Conservation (phyloP, 371 early-diverging fungal genomes). For the Zychaea mexicana region DNA sequence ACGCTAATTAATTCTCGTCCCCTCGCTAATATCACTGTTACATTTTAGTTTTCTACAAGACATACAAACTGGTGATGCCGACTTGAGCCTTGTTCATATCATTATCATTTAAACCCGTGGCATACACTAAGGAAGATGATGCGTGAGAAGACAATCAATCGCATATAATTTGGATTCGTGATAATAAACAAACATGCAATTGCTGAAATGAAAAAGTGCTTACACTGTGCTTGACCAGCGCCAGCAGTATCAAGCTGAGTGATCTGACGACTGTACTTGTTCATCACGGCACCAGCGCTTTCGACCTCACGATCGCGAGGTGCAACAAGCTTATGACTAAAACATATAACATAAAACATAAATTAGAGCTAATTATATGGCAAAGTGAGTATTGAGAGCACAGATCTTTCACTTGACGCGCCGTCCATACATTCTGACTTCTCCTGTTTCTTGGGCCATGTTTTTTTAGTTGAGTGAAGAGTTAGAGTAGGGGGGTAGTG, state of each 20-base stretch:
- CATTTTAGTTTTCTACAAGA: slow-evolving; percentile 2
- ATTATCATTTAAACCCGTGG: slow-evolving; percentile 79
- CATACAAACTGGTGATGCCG: slow-evolving; percentile 88
- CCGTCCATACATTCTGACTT: neutral
- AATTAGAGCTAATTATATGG: no score
- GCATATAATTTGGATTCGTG: neutral
- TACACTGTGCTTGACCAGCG: slow-evolving; percentile 96
- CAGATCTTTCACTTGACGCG: neutral
- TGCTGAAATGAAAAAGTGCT: slow-evolving; percentile 32
- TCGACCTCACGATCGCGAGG: slow-evolving; percentile 34
- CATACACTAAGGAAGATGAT: slow-evolving; percentile 88
- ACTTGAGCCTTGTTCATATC: slow-evolving; percentile 88
- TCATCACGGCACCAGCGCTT: slow-evolving; percentile 34
- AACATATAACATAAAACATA: no score
- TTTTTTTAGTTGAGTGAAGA: neutral
- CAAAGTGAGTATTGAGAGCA: no score
- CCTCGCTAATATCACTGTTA: no score
- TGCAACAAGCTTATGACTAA: slow-evolving; percentile 34
- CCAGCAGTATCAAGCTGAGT: slow-evolving; percentile 92
- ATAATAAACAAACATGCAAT: neutral
- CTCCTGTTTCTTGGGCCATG: neutral
- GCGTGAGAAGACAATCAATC: neutral
- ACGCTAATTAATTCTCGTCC: neutral
- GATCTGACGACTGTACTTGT: slow-evolving; percentile 82
- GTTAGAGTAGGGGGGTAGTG: neutral